Base-by-base conservation (phyloP, 208 protist species). In the Trypanosoma melophagium region DNA sequence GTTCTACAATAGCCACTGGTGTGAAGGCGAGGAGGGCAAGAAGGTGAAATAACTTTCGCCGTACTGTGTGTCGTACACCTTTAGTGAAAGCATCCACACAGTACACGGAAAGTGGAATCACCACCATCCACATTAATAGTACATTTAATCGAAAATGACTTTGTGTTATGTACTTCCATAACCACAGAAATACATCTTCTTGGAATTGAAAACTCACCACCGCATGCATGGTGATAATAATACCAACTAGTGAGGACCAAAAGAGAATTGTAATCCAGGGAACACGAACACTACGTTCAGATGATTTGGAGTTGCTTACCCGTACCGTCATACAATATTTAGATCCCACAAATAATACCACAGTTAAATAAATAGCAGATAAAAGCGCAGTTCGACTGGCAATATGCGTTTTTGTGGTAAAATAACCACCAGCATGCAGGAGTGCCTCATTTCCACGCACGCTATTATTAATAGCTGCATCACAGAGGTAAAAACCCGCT, bases 21-120 rank as follows among this genome's bases (percentile, higher is more conserved):
- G 87, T 92, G 62, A 96, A 95, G 40, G 76, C 71, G 52, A 84
- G 45, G 5, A 96, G 86, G 12, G 82, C 92, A 58, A 96, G 77
- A 42, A 94, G 85, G 69, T 96, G 92, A 69, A 94, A 96, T n/a
- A 96, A 51, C 70, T 96, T 96, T 13, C 92, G 80, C 3, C 80
- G 79, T 52, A 84, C 87, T 17, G 85, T 86, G 44, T 70, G 68
- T n/a, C 80, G 74, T 21, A 91, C 55, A 3, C 61, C 57, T 0
- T 49, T 16, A 0, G 91, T 85, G 50, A 77, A 77, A 1, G 76
- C 47, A 51, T 94, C 80, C 8, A 94, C 77, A 5, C 74, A 22
- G 12, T 77, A 57, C 14, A 93, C 80, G 14, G 79, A 74, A 0
- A 82, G 19, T 14, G 91, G 91, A 51, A 96, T 80, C 4, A 66